phyloP scores from a whole-genome alignment of 805 yeast species.

The Wickerhamiella cacticola region DNA sequence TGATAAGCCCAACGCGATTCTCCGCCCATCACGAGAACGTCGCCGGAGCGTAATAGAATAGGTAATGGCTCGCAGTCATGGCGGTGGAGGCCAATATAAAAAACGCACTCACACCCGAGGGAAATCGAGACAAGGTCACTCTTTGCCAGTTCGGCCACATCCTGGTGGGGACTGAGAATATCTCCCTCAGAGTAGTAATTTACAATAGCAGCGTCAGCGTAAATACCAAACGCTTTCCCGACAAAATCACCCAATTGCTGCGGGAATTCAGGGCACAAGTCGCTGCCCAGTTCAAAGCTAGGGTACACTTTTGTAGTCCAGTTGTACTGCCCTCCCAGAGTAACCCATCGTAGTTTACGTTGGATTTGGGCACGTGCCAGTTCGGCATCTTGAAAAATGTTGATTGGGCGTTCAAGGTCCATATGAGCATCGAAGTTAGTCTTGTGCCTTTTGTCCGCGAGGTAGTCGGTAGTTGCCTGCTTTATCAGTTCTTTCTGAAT shows the following conservation, averaged over 20 bases:
- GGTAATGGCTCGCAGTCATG: constrained; percentile 26
- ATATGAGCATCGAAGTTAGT: constrained; percentile 31
- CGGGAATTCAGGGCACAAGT: constrained; percentile 29
- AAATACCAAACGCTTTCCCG: constrained; percentile 21
- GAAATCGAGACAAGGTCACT: constrained; percentile 32
- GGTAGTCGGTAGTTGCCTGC: constrained; percentile 26
- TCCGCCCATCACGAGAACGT: constrained; percentile 34
- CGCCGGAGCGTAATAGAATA: constrained; percentile 31
- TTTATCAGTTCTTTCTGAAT: constrained; percentile 26
- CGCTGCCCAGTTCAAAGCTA: constrained; percentile 26
- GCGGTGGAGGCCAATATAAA: constrained; percentile 26
- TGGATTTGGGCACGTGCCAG: constrained; percentile 17
- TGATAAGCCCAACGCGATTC: constrained; percentile 32
- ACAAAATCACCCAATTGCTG: constrained; percentile 20
- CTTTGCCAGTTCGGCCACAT: constrained; percentile 31
- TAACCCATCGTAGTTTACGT: constrained; percentile 33
- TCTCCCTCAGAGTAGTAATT: constrained; percentile 36
- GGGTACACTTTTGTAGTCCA: constrained; percentile 36
- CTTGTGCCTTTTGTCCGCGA: constrained; percentile 27
- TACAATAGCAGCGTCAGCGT: constrained; percentile 33
- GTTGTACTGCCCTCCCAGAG: constrained; percentile 37
- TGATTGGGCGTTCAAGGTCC: constrained; percentile 26
- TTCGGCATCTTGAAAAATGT: constrained; percentile 22
- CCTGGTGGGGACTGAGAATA: constrained; percentile 34
- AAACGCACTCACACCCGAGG: constrained; percentile 33